These are phyloP conservation scores for Cyclotella kingstonii DNA, from an alignment of 108 stramenopile species.

Conservation along the genomic window DNA sequence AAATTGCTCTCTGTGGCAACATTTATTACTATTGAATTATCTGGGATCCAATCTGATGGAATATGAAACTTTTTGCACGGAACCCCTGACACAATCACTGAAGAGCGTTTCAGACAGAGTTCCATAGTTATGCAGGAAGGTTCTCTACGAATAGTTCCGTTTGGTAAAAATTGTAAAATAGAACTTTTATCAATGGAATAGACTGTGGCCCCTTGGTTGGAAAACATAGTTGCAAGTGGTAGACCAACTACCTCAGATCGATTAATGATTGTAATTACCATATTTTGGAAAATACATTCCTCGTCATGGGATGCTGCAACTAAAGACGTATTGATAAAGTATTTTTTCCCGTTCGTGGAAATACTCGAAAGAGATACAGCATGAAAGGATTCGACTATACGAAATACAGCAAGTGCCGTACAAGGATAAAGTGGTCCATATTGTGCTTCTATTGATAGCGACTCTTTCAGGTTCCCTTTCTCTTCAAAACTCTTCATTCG, in stretches of 20 bases:
- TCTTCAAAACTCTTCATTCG: constrained; percentile 22
- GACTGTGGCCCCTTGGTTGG: constrained; percentile 85
- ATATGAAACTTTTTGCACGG: constrained; percentile 74
- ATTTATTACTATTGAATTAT: constrained; percentile 81
- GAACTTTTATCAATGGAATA: constrained; percentile 90
- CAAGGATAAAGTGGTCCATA: constrained; percentile 72
- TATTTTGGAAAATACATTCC: constrained; percentile 49
- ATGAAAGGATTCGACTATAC: constrained; percentile 73
- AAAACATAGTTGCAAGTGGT: constrained; percentile 90
- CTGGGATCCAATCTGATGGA: constrained; percentile 62
- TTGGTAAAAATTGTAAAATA: constrained; percentile 58
- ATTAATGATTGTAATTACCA: constrained; percentile 85
- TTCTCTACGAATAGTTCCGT: constrained; percentile 45
- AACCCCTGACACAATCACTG: constrained; percentile 86
- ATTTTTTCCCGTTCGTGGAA: neutral
- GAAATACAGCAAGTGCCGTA: constrained; percentile 85
- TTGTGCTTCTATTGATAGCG: constrained; percentile 1
- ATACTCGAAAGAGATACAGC: neutral
- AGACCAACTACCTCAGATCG: constrained; percentile 92
- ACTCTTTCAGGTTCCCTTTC: constrained; percentile 2
- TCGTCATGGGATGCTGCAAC: no score
- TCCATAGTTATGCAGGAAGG: constrained; percentile 44
- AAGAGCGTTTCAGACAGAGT: constrained; percentile 58
- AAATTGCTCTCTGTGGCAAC: constrained; percentile 84
- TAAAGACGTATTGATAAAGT: neutral